Evolutionary conservation across 2,329 filamentous ascomycete genomes (phyloP).

Genomic region (Fusarium armeniacum): DNA sequence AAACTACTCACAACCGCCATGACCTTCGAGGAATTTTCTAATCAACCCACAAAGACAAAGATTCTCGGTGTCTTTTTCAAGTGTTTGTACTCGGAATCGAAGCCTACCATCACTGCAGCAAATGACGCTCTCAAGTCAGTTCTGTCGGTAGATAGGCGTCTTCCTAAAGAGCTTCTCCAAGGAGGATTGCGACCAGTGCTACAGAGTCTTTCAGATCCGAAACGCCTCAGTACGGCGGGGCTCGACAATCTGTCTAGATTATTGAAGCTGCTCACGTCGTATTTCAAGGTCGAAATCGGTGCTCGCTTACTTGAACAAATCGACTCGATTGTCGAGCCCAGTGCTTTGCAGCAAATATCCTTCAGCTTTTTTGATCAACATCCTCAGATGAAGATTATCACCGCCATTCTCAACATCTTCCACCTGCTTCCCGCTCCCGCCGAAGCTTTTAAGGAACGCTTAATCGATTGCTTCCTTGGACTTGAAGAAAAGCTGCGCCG

Average conservation of each 20-base stretch:
- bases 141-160: constrained; percentile 86
- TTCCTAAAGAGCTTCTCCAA: constrained; percentile 95
- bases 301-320: constrained; percentile 93
- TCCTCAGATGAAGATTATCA: constrained; percentile 91
- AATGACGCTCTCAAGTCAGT: constrained; percentile 92
- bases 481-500: constrained; percentile 87
- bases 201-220: constrained; percentile 94
- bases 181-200: constrained; percentile 95
- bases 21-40: constrained; percentile 90
- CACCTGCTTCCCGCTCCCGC: constrained; percentile 93
- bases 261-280: constrained; percentile 92
- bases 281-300: constrained; percentile 99
- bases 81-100: constrained; percentile 92
- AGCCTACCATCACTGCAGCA: constrained; percentile 92
- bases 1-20: constrained; percentile 94
- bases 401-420: constrained; percentile 96
- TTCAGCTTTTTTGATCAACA: constrained; percentile 97
- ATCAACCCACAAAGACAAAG: constrained; percentile 73
- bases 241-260: constrained; percentile 92
- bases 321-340: constrained; percentile 87
- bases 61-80: constrained; percentile 99
- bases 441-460: constrained; percentile 88
- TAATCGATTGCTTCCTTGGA: constrained; percentile 91
- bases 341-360: constrained; percentile 86
- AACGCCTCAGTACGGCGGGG: constrained; percentile 88